Evolutionary conservation across 805 yeast species (phyloP), one percentile per base, ranked within the genome.

Genomic region (Tanozyma kutaoensis): DNA sequence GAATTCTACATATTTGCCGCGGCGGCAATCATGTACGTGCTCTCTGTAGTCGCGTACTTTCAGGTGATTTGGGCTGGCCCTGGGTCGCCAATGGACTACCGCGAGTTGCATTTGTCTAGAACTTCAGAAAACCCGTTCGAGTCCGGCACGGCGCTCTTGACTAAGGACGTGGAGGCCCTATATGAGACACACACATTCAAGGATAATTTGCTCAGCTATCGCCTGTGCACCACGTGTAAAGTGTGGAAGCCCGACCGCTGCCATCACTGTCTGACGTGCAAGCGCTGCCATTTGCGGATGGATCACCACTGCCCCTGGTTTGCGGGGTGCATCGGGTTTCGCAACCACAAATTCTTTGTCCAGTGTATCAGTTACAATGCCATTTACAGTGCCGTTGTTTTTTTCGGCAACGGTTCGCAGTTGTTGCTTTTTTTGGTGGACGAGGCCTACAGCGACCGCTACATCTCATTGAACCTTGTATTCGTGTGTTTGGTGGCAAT

Each of bases 251-350:
- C 76, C 0, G 76, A 69, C 41, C 43, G 76, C 32, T 53, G 69
- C 28, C 76, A 69, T 39, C 76, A 69, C 43, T 69, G 76, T 40
- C 61, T 72, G 1, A 36, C 62, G 11, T 65, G 72, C 30, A 50
- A 52, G 3, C 45, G 36, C 29, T 69, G 76, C 43, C 45, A 66
- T 2, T 42, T 69, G 22, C 40, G 55, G 24, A 69, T 69, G 76
- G 76, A 69, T 45, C 76, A 69, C 37, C 73, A 69, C 43, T 69
- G 76, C 36, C 96, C 96, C 0, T 88, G 97, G 97, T 84, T 85
- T 49, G 76, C 93, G 2, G 61, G 72, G 4, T 86, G 96, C 48
- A 69, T 88, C 31, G 97, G 97, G 0, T 77, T 70, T 50, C 55
- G 55, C 16, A 88, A 88, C 50, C 85, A 80, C 37, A 79, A 84